These are phyloP conservation scores for Camellia oleifera DNA, from an alignment of 179 eudicot species.

Conservation along the genomic window DNA sequence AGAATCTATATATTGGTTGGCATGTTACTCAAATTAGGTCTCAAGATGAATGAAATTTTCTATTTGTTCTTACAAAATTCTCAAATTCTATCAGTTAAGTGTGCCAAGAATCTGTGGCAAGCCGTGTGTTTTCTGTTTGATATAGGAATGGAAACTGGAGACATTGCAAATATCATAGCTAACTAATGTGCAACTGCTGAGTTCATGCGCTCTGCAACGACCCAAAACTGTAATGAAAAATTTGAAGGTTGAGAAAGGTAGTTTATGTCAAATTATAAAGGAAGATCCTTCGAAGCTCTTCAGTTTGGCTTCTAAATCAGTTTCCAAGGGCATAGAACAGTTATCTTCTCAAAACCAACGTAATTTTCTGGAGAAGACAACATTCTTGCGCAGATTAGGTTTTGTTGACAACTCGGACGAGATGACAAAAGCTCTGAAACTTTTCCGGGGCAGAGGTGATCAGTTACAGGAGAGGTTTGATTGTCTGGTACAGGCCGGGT, in stretches of 20 bases:
- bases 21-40: slow-evolving; percentile 44
- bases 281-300: slow-evolving; percentile 37
- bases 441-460: slow-evolving; percentile 64
- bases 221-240: slow-evolving; percentile 38
- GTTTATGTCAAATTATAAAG: slow-evolving; percentile 34
- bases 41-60: slow-evolving; percentile 33
- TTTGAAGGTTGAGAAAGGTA: slow-evolving; percentile 27
- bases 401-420: slow-evolving; percentile 55
- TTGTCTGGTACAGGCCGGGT: slow-evolving; percentile 54
- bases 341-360: slow-evolving; percentile 16
- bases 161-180: slow-evolving; percentile 36
- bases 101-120: slow-evolving; percentile 32
- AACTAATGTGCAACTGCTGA: slow-evolving; percentile 27
- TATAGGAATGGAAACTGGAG: slow-evolving; percentile 37
- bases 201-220: slow-evolving; percentile 32
- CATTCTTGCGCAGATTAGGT: slow-evolving; percentile 43
- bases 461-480: slow-evolving; percentile 61
- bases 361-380: slow-evolving; percentile 30
- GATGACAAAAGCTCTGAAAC: slow-evolving; percentile 51
- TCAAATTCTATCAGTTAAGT: slow-evolving; percentile 39
- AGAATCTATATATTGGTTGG: slow-evolving; percentile 33
- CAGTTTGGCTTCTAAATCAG: slow-evolving; percentile 36
- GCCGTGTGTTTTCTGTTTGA: slow-evolving; percentile 43
- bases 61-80: slow-evolving; percentile 35
- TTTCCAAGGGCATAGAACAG: slow-evolving; percentile 3